These are phyloP conservation scores for Cynanchum wilfordii DNA, from an alignment of 257 asterid genomes.

Conservation along the genomic window DNA sequence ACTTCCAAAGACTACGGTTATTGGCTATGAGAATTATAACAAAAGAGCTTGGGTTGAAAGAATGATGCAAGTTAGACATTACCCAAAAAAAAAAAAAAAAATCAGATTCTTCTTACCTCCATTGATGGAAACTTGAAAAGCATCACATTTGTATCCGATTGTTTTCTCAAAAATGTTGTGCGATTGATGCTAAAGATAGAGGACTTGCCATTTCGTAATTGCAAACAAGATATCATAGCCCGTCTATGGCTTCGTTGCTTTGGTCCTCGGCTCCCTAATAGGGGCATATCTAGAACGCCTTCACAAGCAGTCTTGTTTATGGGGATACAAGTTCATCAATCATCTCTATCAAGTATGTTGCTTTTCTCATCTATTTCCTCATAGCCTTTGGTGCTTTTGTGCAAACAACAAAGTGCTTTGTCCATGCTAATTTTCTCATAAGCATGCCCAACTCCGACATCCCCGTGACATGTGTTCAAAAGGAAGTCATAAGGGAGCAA, in stretches of 20 bases:
- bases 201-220: slow-evolving; percentile 45
- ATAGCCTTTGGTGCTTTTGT: slow-evolving; percentile 54
- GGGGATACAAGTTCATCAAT: slow-evolving; percentile 40
- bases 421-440: slow-evolving; percentile 49
- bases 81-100: too few species aligned
- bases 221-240: slow-evolving; percentile 39
- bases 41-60: slow-evolving; percentile 57
- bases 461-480: slow-evolving; percentile 26
- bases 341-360: slow-evolving; percentile 40
- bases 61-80: slow-evolving; percentile 41
- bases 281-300: slow-evolving; percentile 40
- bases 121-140: not conserved
- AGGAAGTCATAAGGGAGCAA: slow-evolving; percentile 50
- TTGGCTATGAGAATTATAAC: slow-evolving; percentile 59
- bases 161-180: not conserved
- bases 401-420: slow-evolving; percentile 41
- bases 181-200: slow-evolving; percentile 45
- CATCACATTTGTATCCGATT: not conserved
- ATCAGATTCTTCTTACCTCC: not conserved
- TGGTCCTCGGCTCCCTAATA: slow-evolving; percentile 42
- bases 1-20: slow-evolving; percentile 35
- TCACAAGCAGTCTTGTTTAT: slow-evolving; percentile 37
- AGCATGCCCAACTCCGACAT: slow-evolving; percentile 56
- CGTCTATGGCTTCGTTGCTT: slow-evolving; percentile 46
- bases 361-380: slow-evolving; percentile 52